Evolutionary conservation across 1,284 basidiomycete genomes (phyloP).

Genomic region (Sanghuangporus sanghuang): DNA sequence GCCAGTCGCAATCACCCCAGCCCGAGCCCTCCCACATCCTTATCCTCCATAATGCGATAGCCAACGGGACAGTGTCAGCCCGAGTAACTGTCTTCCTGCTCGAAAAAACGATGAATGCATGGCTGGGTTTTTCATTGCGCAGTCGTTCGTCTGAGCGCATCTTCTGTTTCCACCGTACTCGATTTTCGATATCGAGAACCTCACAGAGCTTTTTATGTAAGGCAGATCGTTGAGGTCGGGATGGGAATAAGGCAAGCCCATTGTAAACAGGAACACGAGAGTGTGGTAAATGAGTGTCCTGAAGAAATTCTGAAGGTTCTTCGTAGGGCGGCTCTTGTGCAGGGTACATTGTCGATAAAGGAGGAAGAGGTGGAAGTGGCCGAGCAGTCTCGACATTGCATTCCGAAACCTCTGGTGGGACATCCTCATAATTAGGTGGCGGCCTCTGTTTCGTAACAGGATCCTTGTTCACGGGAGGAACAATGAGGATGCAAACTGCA

Average conservation of each 20-base stretch:
- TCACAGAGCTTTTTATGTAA: conserved; percentile 44
- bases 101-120: conserved; percentile 63
- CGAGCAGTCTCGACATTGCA: not conserved
- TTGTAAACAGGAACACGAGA: conserved; percentile 62
- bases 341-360: not conserved
- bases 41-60: conserved; percentile 69
- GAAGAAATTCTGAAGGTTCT: not conserved
- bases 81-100: conserved; percentile 40
- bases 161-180: conserved; percentile 21
- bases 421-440: conserved; percentile 33
- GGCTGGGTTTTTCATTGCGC: conserved; percentile 45
- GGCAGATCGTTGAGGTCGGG: conserved; percentile 49
- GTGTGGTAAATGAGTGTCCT: conserved; percentile 31
- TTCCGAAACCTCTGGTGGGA: conserved; percentile 30
- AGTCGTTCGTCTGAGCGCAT: not conserved
- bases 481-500: conserved; percentile 59
- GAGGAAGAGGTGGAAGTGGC: not conserved
- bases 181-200: conserved; percentile 45
- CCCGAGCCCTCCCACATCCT: conserved; percentile 62
- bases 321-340: not conserved
- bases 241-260: conserved; percentile 56
- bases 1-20: conserved; percentile 23
- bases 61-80: conserved; percentile 56
- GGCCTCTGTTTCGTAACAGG: conserved; percentile 42
- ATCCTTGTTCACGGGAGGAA: conserved; percentile 62